Conservation (phyloP, 495 filamentous ascomycete genomes). For the Staphylotrichum tortipilum region DNA sequence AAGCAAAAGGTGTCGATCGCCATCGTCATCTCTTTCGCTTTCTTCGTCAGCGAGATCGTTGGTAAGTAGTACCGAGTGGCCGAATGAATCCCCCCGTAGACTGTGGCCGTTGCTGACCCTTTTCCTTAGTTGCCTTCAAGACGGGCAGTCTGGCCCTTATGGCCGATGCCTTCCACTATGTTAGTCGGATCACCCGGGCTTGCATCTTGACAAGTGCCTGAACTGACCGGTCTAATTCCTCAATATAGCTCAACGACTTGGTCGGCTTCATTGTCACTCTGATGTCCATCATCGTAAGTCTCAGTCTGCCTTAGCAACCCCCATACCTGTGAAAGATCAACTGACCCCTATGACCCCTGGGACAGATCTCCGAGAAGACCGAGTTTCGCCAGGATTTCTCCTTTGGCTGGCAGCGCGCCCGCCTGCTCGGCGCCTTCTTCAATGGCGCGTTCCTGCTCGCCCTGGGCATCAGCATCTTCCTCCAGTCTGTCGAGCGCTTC, state of each 20-base stretch:
- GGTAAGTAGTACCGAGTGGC: constrained; percentile 21
- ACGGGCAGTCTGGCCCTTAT: constrained; percentile 84
- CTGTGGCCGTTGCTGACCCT: neutral
- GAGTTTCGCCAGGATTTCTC: constrained; percentile 34
- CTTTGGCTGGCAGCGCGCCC: constrained; percentile 80
- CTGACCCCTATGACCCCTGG: neutral
- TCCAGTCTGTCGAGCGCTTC: constrained; percentile 85
- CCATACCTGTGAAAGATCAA: neutral
- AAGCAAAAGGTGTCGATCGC: constrained; percentile 39
- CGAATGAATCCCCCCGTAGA: too few species aligned
- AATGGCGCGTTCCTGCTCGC: constrained; percentile 95
- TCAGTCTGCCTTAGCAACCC: neutral
- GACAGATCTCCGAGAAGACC: constrained; percentile 35
- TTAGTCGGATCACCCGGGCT: constrained; percentile 29
- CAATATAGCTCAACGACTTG: constrained; percentile 73
- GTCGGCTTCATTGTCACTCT: constrained; percentile 76
- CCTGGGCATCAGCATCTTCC: constrained; percentile 80
- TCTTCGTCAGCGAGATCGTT: constrained; percentile 78
- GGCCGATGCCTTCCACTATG: constrained; percentile 95
- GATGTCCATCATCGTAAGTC: constrained; percentile 64
- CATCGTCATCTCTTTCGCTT: constrained; percentile 68
- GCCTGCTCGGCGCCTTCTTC: constrained; percentile 84
- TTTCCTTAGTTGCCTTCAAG: constrained; percentile 56
- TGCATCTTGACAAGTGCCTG: too few species aligned
- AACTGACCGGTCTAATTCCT: constrained; percentile 4